Evolutionary conservation across 306 rosid genomes (phyloP).

Genomic region (Trifolium fragiferum): DNA sequence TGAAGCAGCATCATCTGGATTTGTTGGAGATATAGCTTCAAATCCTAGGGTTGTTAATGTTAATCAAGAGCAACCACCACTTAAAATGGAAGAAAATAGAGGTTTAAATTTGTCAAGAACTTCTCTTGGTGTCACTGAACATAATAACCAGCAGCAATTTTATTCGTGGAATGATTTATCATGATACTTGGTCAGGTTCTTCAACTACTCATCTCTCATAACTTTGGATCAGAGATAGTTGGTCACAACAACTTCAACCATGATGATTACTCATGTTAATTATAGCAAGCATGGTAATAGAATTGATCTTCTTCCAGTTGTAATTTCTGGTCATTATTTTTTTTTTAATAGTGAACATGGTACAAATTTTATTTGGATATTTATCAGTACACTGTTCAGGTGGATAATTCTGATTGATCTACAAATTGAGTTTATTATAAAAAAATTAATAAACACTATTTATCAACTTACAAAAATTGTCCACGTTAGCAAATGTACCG

Average conservation of each 20-base stretch:
- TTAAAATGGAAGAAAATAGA: slow-evolving; percentile 62
- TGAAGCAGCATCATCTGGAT: slow-evolving; percentile 40
- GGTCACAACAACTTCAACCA: too few relatives aligned
- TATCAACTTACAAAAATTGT: too few relatives aligned
- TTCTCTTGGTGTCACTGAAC: slow-evolving; percentile 42
- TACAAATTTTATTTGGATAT: too few relatives aligned
- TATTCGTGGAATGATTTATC: slow-evolving; percentile 72
- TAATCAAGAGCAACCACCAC: slow-evolving; percentile 46
- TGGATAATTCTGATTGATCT: too few relatives aligned
- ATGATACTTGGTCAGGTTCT: too few relatives aligned
- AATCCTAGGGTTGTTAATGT: slow-evolving; percentile 68
- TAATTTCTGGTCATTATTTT: slow-evolving; percentile 36
- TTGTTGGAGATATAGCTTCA: slow-evolving; percentile 46
- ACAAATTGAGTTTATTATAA: too few relatives aligned
- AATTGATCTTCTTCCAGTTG: slow-evolving; percentile 34
- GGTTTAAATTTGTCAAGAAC: slow-evolving; percentile 55
- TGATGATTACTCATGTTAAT: slow-evolving; percentile 10
- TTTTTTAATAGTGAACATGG: neutral
- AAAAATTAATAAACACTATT: too few relatives aligned
- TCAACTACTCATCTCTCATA: slow-evolving; percentile 64
- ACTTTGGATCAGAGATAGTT: slow-evolving; percentile 37
- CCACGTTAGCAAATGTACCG: too few relatives aligned
- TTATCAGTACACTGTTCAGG: too few relatives aligned
- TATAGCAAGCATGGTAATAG: slow-evolving; percentile 45
- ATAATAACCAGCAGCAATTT: slow-evolving; percentile 48